Conservation (phyloP, 2,329 filamentous ascomycete species). For the Byssothecium circinans region DNA sequence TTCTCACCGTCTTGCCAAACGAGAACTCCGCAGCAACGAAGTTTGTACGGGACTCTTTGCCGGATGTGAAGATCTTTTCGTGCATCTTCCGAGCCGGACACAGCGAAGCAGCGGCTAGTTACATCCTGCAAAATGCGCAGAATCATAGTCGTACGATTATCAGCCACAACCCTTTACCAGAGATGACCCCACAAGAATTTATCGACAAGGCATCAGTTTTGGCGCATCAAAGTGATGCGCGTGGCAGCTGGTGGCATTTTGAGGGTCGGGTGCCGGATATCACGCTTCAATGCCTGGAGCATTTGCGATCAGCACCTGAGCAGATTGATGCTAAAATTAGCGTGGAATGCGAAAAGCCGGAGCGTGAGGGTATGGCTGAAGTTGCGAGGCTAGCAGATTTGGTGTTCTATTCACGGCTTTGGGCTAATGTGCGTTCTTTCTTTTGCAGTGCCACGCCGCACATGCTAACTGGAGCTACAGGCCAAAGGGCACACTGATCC, state of each 20-base stretch:
- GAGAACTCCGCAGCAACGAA: slow-evolving; percentile 53
- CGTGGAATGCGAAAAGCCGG: slow-evolving; percentile 73
- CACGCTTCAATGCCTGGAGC: slow-evolving; percentile 60
- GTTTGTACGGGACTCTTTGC: slow-evolving; percentile 59
- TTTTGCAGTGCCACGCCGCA: too few species aligned
- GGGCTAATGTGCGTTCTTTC: slow-evolving; percentile 57
- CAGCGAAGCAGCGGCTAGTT: slow-evolving; percentile 65
- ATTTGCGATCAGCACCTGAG: slow-evolving; percentile 50
- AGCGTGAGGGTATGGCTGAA: slow-evolving; percentile 59
- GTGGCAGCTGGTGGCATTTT: slow-evolving; percentile 67
- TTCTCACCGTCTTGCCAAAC: slow-evolving; percentile 57
- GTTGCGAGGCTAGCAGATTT: slow-evolving; percentile 67
- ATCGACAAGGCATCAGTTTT: slow-evolving; percentile 41
- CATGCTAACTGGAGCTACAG: too few species aligned
- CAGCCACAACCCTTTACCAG: slow-evolving; percentile 67
- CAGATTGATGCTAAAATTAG: slow-evolving; percentile 58
- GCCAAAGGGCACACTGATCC: slow-evolving; percentile 21
- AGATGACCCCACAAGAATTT: slow-evolving; percentile 69
- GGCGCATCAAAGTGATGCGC: slow-evolving; percentile 26
- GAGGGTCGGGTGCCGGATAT: slow-evolving; percentile 70
- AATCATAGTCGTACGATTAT: slow-evolving; percentile 69
- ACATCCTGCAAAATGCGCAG: slow-evolving; percentile 64
- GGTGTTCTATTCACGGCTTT: slow-evolving; percentile 72
- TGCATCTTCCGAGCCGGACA: slow-evolving; percentile 63
- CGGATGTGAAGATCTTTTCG: slow-evolving; percentile 47